Percentiles rank a stretch among this genome's conserved stretches.
Evolutionary conservation across 805 yeast species (phyloP).

Genomic region (Saccharomyces mikatae): DNA sequence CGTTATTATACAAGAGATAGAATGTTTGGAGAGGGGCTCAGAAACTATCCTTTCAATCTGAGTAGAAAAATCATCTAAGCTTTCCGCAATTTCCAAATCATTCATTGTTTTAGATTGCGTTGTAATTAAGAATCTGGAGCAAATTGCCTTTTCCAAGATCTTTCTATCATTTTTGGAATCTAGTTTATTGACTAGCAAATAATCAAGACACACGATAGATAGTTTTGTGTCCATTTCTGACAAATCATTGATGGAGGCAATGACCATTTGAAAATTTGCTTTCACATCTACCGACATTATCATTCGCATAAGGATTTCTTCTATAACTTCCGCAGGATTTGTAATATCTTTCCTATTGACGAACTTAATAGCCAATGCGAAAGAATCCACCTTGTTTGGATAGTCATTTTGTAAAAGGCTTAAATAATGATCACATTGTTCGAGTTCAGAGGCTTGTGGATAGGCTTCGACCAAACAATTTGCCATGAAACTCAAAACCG

Average conservation of each 20-base stretch:
- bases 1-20: slow-evolving; percentile 30
- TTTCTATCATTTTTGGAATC: slow-evolving; percentile 21
- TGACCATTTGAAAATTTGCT: slow-evolving; percentile 16
- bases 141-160: slow-evolving; percentile 25
- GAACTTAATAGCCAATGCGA: slow-evolving; percentile 23
- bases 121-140: slow-evolving; percentile 20
- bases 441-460: slow-evolving; percentile 2
- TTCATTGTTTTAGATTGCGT: slow-evolving; percentile 20
- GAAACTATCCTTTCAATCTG: slow-evolving; percentile 25
- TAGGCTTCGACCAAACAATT: slow-evolving; percentile 22
- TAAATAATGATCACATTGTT: slow-evolving; percentile 11
- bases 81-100: slow-evolving; percentile 14
- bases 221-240: slow-evolving; percentile 17
- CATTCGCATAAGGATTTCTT: slow-evolving; percentile 33
- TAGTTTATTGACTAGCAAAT: slow-evolving; percentile 29
- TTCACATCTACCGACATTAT: slow-evolving; percentile 25
- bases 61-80: slow-evolving; percentile 19
- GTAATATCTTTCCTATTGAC: slow-evolving; percentile 9
- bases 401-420: slow-evolving; percentile 21
- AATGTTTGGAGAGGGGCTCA: slow-evolving; percentile 21
- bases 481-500: slow-evolving; percentile 22
- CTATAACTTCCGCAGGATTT: slow-evolving; percentile 10
- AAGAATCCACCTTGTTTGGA: slow-evolving; percentile 28
- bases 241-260: slow-evolving; percentile 26
- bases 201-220: slow-evolving; percentile 31